These are phyloP conservation scores for Boletus coffeatus DNA, from an alignment of 1,284 basidiomycete genomes.

Conservation along the genomic window DNA sequence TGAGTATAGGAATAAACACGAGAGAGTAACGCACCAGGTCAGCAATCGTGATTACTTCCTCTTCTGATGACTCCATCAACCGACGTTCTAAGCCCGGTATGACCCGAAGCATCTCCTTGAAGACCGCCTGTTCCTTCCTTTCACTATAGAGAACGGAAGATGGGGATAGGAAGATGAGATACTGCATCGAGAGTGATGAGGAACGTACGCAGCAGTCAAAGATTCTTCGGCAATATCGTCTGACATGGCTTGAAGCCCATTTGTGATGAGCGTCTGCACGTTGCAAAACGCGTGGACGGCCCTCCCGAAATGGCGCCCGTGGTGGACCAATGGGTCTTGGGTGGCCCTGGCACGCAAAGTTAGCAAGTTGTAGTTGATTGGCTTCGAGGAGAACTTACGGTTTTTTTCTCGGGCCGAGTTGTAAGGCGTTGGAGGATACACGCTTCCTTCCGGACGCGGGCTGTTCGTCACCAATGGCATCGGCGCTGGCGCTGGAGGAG, in stretches of 20 bases:
- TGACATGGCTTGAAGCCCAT: neutral
- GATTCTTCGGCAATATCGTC: neutral
- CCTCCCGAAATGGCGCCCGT: neutral
- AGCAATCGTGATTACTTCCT: neutral
- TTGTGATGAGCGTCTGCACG: neutral
- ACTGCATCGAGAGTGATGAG: too few relatives aligned
- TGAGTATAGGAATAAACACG: neutral
- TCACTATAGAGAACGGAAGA: neutral
- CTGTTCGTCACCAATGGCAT: too few relatives aligned
- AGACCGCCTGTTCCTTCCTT: neutral
- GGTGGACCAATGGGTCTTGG: neutral
- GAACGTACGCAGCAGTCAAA: neutral
- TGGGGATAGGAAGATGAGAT: too few relatives aligned
- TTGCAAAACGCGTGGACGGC: neutral
- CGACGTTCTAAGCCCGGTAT: neutral
- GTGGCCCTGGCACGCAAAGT: too few relatives aligned
- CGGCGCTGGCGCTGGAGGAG: too few relatives aligned
- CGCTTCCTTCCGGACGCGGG: too few relatives aligned
- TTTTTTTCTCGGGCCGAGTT: too few relatives aligned
- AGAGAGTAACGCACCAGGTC: neutral
- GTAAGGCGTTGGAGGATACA: too few relatives aligned
- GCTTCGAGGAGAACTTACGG: too few relatives aligned
- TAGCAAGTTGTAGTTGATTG: too few relatives aligned
- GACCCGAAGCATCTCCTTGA: neutral
- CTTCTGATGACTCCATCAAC: neutral